Percentiles rank a stretch among this genome's conserved stretches.
Evolutionary conservation across 1,139 yeast species (phyloP).

Genomic region (Yamadazyma buinensis): DNA sequence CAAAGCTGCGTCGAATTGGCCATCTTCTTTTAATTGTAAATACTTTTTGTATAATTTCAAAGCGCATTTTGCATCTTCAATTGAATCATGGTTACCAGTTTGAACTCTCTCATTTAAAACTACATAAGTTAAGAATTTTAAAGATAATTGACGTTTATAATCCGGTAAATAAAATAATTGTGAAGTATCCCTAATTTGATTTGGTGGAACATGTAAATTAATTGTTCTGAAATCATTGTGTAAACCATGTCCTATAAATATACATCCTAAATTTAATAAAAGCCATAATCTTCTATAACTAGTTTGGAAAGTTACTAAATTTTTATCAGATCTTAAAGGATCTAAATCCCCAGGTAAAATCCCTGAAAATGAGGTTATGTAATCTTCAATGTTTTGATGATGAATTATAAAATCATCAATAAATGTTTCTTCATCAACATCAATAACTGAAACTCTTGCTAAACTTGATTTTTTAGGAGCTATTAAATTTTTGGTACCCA

Average conservation of each 20-base stretch:
- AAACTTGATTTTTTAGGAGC: slow-evolving; percentile 75
- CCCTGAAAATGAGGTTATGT: slow-evolving; percentile 87
- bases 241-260: slow-evolving; percentile 94
- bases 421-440: slow-evolving; percentile 69
- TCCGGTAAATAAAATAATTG: slow-evolving; percentile 70
- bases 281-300: slow-evolving; percentile 90
- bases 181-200: slow-evolving; percentile 87
- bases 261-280: slow-evolving; percentile 79
- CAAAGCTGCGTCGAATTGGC: slow-evolving; percentile 58
- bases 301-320: slow-evolving; percentile 76
- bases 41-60: slow-evolving; percentile 72
- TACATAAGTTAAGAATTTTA: slow-evolving; percentile 83
- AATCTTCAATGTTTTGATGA: slow-evolving; percentile 69
- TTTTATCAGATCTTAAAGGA: slow-evolving; percentile 59
- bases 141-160: slow-evolving; percentile 72
- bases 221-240: slow-evolving; percentile 90
- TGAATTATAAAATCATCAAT: slow-evolving; percentile 91
- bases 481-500: slow-evolving; percentile 65
- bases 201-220: slow-evolving; percentile 79
- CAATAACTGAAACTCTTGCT: slow-evolving; percentile 84
- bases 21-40: slow-evolving; percentile 53
- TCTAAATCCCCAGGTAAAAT: slow-evolving; percentile 90
- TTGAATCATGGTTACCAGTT: slow-evolving; percentile 91
- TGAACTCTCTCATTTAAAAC: slow-evolving; percentile 76
- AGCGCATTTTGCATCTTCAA: slow-evolving; percentile 93